Evolutionary conservation across 2,329 filamentous ascomycete species (phyloP), one percentile per base, ranked within the genome.

Genomic region (Aspergillus hortae): DNA sequence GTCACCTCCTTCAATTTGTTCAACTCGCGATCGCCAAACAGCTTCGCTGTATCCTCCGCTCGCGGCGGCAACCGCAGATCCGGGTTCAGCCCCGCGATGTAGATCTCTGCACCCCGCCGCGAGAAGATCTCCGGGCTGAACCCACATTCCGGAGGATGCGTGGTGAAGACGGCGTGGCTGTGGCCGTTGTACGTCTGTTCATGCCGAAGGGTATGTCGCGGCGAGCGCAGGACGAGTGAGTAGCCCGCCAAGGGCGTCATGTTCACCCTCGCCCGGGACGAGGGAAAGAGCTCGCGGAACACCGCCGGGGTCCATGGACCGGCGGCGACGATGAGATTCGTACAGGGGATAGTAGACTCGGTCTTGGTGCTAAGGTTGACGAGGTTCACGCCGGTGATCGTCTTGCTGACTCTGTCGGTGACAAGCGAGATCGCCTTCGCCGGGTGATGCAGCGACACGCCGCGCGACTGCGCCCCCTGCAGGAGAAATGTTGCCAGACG

Each of bases 71-170:
- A 71, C 0, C 82, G 78, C 4, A 88, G 77, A 1, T 63, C 66
- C 0, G 79, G 82, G 64, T 92, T 92, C 35, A 92, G 66, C 0
- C 89, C 89, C 0, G 86, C 86, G 32, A 92, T 72, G 67, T 89
- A 92, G 17, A 92, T 81, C 51, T 89, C 81, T 1, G 83, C 85
- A 7, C 82, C 83, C 4, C 80, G 62, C 10, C 89, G 77, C 1
- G 84, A 83, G 67, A 89, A 90, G 10, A 89, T 75, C 67, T 92
- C 89, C 0, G 88, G 87, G 2, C 82, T 84, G 68, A 86, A 90
- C 0, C 77, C 78, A 2, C 66, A 71, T 11, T 71, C 71, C 0
- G 71, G 61, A 1, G 73, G 73, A 51, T 83, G 77, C 3, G 80
- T 81, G 2, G 84, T 83, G 63, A 89, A 92, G 2, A 92, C 70